Conservation (phyloP, 179 eudicot species). For the Vitellaria paradoxa region DNA sequence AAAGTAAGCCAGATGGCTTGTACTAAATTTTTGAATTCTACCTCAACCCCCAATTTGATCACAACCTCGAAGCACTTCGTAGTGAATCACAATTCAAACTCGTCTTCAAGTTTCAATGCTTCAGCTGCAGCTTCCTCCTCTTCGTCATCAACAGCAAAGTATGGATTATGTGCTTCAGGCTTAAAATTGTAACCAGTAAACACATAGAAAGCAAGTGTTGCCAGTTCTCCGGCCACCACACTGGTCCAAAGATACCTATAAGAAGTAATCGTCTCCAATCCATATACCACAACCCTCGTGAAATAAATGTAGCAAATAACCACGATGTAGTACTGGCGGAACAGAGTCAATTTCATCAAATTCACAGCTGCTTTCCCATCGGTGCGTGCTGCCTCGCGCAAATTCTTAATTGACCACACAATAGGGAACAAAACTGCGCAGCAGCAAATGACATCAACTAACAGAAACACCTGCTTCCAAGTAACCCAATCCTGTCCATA, state of each 20-base stretch:
- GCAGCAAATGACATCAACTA: slow-evolving; percentile 70
- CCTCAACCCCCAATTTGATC: slow-evolving; percentile 10
- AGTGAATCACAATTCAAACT: slow-evolving; percentile 49
- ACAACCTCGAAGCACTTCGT: not conserved
- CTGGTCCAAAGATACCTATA: slow-evolving; percentile 70
- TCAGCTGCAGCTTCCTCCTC: slow-evolving; percentile 73
- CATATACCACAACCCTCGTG: slow-evolving; percentile 74
- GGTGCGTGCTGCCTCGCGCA: slow-evolving; percentile 60
- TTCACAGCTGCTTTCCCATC: slow-evolving; percentile 84
- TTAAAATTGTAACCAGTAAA: slow-evolving; percentile 65
- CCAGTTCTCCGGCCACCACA: slow-evolving; percentile 63
- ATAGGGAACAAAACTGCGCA: slow-evolving; percentile 78
- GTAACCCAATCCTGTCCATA: slow-evolving; percentile 61
- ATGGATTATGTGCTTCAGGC: slow-evolving; percentile 73
- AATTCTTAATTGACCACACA: slow-evolving; percentile 76
- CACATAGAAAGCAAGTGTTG: slow-evolving; percentile 65
- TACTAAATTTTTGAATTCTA: slow-evolving; percentile 10
- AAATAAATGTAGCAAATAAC: slow-evolving; percentile 78
- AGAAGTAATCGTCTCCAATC: slow-evolving; percentile 65
- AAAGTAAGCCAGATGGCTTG: not conserved
- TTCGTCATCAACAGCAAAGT: slow-evolving; percentile 70
- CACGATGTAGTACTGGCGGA: slow-evolving; percentile 68
- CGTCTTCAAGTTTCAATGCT: slow-evolving; percentile 65
- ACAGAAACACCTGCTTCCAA: slow-evolving; percentile 67
- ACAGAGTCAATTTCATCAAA: slow-evolving; percentile 67